phyloP scores from a whole-genome alignment of 2,329 filamentous ascomycete species.

The Verticillium zaregamsianum region DNA sequence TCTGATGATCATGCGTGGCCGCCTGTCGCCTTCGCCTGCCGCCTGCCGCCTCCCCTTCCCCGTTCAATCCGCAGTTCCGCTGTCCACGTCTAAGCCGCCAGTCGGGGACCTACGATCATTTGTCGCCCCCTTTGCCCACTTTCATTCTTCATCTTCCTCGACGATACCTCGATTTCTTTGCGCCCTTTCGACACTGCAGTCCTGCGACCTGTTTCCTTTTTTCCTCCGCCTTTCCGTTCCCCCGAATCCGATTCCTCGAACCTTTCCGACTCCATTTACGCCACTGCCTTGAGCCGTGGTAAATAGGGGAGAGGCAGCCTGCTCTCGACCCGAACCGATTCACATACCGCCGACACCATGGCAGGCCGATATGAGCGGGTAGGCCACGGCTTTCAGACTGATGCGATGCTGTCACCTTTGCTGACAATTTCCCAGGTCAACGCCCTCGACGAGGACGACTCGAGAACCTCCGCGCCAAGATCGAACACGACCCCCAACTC shows the following conservation, averaged over 20 bases:
- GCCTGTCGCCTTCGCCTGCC: neutral
- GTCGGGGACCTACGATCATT: neutral
- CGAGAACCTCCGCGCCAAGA: slow-evolving; percentile 22
- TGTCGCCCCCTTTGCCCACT: neutral
- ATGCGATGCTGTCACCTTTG: slow-evolving; percentile 2
- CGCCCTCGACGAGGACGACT: slow-evolving; percentile 53
- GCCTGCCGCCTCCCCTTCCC: neutral
- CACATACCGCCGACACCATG: slow-evolving; percentile 31
- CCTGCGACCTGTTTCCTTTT: neutral
- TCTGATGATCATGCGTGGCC: neutral
- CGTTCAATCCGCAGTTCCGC: neutral
- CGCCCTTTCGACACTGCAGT: neutral
- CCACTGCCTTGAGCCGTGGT: neutral
- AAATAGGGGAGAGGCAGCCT: neutral
- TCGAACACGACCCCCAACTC: slow-evolving; percentile 43
- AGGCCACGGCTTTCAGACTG: slow-evolving; percentile 19
- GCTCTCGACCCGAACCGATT: neutral
- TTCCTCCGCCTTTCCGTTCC: neutral
- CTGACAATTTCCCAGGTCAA: slow-evolving; percentile 42
- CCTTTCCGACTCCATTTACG: neutral
- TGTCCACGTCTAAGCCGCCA: neutral
- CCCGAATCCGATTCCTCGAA: neutral
- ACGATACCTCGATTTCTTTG: neutral
- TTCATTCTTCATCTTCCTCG: neutral
- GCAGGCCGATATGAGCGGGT: slow-evolving; percentile 56